These are phyloP conservation scores for Pneumocystis canis DNA, from an alignment of 1,139 yeast species.

Conservation along the genomic window DNA sequence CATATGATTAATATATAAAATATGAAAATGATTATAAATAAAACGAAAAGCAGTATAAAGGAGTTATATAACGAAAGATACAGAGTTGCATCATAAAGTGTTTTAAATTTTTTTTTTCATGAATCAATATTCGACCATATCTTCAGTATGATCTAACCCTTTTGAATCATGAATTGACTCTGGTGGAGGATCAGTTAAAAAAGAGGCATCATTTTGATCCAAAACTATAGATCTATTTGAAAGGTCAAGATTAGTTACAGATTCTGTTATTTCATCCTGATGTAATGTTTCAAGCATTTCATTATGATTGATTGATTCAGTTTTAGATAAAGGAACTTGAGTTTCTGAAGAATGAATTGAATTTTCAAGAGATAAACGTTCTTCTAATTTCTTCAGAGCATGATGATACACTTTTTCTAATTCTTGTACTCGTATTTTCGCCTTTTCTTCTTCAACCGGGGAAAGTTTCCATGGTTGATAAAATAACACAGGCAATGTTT, in stretches of 20 bases:
- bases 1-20: too few species aligned
- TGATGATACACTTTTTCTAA: neutral
- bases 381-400: neutral
- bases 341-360: neutral
- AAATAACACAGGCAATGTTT: neutral
- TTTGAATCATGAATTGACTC: neutral
- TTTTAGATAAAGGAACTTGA: neutral
- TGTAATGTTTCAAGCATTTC: neutral
- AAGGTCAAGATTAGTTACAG: too few species aligned
- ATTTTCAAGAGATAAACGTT: neutral
- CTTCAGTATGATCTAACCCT: neutral
- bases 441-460: neutral
- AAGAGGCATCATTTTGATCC: neutral
- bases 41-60: neutral
- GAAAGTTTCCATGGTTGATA: neutral
- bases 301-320: neutral
- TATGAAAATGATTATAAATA: too few species aligned
- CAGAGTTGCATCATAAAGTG: too few species aligned
- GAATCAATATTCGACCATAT: neutral
- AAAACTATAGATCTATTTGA: too few species aligned
- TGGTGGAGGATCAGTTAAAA: neutral
- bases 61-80: neutral
- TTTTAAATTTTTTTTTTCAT: neutral
- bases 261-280: neutral
- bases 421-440: neutral